phyloP scores from a whole-genome alignment of 1,284 basidiomycete genomes.

The Pyrrhoderma lamaoense region DNA sequence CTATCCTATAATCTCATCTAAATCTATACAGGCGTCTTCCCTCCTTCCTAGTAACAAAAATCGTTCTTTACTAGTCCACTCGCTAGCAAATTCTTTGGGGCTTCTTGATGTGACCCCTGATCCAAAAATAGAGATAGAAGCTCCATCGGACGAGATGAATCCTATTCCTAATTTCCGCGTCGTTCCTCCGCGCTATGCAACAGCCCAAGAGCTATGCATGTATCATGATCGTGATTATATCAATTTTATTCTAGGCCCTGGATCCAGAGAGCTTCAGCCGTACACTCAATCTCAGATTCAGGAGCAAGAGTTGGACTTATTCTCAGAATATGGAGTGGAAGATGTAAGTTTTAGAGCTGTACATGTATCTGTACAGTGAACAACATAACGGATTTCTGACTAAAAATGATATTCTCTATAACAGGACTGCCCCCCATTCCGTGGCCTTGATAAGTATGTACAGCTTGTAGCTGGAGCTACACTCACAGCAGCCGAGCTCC shows the following conservation, averaged over 20 bases:
- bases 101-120: conserved; percentile 34
- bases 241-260: conserved; percentile 41
- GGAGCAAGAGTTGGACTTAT: too few relatives aligned
- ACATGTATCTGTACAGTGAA: too few relatives aligned
- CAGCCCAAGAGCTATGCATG: conserved; percentile 40
- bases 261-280: conserved; percentile 20
- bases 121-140: conserved; percentile 23
- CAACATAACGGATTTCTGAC: background rate
- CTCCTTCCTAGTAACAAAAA: conserved; percentile 76
- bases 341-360: conserved; percentile 41
- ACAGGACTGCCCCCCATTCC: conserved; percentile 80
- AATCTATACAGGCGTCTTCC: conserved; percentile 44
- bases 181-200: conserved; percentile 47
- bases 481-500: conserved; percentile 58
- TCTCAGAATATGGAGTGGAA: conserved; percentile 54
- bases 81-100: conserved; percentile 53
- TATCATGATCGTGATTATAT: conserved; percentile 57
- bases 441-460: conserved; percentile 62
- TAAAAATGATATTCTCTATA: conserved; percentile 17
- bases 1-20: too few relatives aligned
- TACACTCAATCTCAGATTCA: background rate
- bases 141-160: conserved; percentile 21
- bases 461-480: conserved; percentile 70
- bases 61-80: conserved; percentile 77
- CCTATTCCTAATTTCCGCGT: conserved; percentile 25